phyloP scores from a whole-genome alignment of 2,329 filamentous ascomycete species.

The Ilyonectria robusta region DNA sequence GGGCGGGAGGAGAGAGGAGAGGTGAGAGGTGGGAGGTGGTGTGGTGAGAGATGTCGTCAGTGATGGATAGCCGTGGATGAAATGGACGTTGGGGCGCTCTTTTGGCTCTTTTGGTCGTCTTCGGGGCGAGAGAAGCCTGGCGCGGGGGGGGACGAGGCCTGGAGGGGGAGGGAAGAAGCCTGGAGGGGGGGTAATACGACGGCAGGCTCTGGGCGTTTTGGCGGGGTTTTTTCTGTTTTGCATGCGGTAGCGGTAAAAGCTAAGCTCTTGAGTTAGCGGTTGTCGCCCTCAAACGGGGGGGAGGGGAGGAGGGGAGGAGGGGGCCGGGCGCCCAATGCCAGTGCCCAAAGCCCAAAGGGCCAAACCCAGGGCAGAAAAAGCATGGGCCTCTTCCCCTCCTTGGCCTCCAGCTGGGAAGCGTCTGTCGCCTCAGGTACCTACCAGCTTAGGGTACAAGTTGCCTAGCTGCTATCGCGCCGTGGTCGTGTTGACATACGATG shows the following conservation, averaged over 20 bases:
- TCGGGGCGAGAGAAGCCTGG: slow-evolving; percentile 17
- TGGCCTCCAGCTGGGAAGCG: background rate
- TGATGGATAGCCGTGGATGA: slow-evolving; percentile 42
- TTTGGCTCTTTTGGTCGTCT: slow-evolving; percentile 33
- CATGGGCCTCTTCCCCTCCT: slow-evolving; percentile 22
- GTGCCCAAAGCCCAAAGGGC: slow-evolving; percentile 8
- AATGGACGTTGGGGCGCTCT: slow-evolving; percentile 41
- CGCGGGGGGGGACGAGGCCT: slow-evolving; percentile 6
- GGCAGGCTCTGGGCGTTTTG: slow-evolving; percentile 40
- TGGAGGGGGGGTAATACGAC: slow-evolving; percentile 35
- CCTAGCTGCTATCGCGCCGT: background rate
- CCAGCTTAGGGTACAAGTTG: background rate
- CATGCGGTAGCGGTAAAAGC: slow-evolving; percentile 39
- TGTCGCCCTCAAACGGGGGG: slow-evolving; percentile 12
- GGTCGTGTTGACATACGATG: background rate
- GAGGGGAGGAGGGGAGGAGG: background rate
- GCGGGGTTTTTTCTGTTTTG: slow-evolving; percentile 50
- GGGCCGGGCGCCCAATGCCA: slow-evolving; percentile 22
- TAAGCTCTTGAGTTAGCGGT: slow-evolving; percentile 34
- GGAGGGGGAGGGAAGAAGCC: slow-evolving; percentile 16
- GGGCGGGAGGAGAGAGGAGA: slow-evolving; percentile 38
- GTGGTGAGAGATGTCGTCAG: slow-evolving; percentile 56
- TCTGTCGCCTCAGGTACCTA: background rate
- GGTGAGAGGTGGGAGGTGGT: slow-evolving; percentile 42
- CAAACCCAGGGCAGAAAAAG: slow-evolving; percentile 20